phyloP scores from a whole-genome alignment of 2,329 filamentous ascomycete genomes.

The Calcarisporium arbuscula region DNA sequence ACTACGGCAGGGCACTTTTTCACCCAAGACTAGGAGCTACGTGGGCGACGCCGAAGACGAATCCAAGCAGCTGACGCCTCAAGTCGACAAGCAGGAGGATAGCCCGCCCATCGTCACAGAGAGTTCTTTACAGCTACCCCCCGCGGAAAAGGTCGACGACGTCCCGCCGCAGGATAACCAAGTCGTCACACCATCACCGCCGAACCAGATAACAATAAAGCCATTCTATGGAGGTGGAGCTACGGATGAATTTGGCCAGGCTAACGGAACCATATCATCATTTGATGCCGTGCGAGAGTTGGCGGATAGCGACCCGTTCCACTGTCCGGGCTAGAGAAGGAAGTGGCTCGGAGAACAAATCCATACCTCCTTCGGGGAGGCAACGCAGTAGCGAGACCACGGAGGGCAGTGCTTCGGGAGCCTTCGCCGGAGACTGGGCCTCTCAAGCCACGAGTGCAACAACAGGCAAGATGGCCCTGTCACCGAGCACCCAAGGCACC shows the following conservation, averaged over 20 bases:
- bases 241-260: constrained; percentile 7
- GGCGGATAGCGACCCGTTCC: constrained; percentile 44
- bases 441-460: constrained; percentile 58
- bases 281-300: constrained; percentile 44
- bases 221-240: constrained; percentile 3
- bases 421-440: constrained; percentile 52
- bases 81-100: constrained; percentile 13
- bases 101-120: constrained; percentile 15
- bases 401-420: constrained; percentile 50
- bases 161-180: constrained; percentile 17
- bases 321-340: constrained; percentile 25
- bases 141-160: constrained; percentile 17
- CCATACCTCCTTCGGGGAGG: constrained; percentile 37
- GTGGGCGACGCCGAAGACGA: constrained; percentile 21
- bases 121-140: constrained; percentile 15
- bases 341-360: constrained; percentile 26
- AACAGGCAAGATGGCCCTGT: constrained; percentile 57
- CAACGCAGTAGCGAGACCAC: constrained; percentile 57
- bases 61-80: constrained; percentile 13
- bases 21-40: constrained; percentile 39
- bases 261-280: constrained; percentile 35
- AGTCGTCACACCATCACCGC: constrained; percentile 15
- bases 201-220: too few species aligned
- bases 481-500: constrained; percentile 59
- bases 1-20: constrained; percentile 35